phyloP scores from a whole-genome alignment of 139 green algal genomes.

The Zygnema circumcarinatum region DNA sequence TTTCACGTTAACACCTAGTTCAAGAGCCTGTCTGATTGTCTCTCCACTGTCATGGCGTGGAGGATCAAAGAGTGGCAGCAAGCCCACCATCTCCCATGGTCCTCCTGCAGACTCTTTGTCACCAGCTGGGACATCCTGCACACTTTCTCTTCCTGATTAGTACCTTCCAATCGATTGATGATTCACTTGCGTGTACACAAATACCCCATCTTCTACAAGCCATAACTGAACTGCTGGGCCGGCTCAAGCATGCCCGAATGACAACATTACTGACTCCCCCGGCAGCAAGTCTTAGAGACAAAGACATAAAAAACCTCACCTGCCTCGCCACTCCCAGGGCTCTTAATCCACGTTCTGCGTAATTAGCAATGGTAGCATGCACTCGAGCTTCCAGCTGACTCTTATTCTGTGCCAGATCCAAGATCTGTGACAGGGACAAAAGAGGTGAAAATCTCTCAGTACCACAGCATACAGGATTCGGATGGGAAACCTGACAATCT shows the following conservation, averaged over 20 bases:
- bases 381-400: conserved; percentile 57
- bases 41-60: conserved; percentile 82
- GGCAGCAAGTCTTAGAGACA: too few species aligned
- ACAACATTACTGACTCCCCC: too few species aligned
- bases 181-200: too few species aligned
- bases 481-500: conserved; percentile 1
- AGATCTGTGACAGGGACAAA: conserved; percentile 59
- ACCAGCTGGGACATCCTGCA: conserved; percentile 46
- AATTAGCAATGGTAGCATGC: conserved; percentile 63
- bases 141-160: conserved; percentile 48
- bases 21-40: conserved; percentile 60
- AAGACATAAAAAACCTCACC: too few species aligned
- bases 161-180: too few species aligned
- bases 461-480: not conserved
- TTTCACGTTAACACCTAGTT: conserved; percentile 63
- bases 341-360: conserved; percentile 80
- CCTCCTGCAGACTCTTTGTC: conserved; percentile 33
- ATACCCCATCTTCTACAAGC: too few species aligned
- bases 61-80: conserved; percentile 89
- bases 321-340: conserved; percentile 74
- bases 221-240: too few species aligned
- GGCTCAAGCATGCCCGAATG: too few species aligned
- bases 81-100: conserved; percentile 73
- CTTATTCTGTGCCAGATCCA: conserved; percentile 57
- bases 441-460: conserved; percentile 73